These are phyloP conservation scores for Clitocybe nebularis DNA, from an alignment of 1,284 basidiomycete species.

Conservation along the genomic window DNA sequence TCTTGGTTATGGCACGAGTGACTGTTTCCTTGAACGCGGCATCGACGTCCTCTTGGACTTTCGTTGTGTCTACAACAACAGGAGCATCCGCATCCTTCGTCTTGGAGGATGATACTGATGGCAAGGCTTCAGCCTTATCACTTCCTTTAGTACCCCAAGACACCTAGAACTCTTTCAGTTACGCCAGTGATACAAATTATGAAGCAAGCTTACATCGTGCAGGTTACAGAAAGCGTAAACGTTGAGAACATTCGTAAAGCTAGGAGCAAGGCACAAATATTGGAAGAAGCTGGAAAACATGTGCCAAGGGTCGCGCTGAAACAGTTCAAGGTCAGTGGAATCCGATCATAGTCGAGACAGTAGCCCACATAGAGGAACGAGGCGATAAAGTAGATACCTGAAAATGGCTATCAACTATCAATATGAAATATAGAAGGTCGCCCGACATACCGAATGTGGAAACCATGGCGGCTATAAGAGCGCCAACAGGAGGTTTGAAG, in stretches of 20 bases:
- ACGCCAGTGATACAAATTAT: conserved; percentile 1
- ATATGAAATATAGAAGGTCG: background rate
- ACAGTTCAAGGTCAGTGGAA: conserved; percentile 4
- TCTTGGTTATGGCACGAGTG: conserved; percentile 84
- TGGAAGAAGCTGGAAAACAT: conserved; percentile 97
- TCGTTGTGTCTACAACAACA: conserved; percentile 80
- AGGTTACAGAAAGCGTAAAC: conserved; percentile 96
- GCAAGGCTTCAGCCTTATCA: conserved; percentile 93
- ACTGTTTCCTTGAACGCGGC: conserved; percentile 94
- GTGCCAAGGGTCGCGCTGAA: conserved; percentile 93
- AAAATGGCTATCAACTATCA: conserved; percentile 1
- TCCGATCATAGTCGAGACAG: background rate
- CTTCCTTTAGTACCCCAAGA: conserved; percentile 96
- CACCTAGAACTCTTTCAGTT: conserved; percentile 39
- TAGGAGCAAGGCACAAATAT: conserved; percentile 86
- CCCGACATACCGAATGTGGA: conserved; percentile 72
- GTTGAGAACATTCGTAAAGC: conserved; percentile 92
- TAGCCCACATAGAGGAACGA: conserved; percentile 85
- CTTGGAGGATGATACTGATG: conserved; percentile 84
- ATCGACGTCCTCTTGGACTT: conserved; percentile 86
- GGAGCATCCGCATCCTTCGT: conserved; percentile 69
- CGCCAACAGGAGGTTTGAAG: conserved; percentile 74
- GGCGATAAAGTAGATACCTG: conserved; percentile 76
- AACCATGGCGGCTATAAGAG: conserved; percentile 83
- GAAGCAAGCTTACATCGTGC: conserved; percentile 63